Base-by-base conservation (phyloP, 306 rosid genomes). In the Ormosia semicastrata region DNA sequence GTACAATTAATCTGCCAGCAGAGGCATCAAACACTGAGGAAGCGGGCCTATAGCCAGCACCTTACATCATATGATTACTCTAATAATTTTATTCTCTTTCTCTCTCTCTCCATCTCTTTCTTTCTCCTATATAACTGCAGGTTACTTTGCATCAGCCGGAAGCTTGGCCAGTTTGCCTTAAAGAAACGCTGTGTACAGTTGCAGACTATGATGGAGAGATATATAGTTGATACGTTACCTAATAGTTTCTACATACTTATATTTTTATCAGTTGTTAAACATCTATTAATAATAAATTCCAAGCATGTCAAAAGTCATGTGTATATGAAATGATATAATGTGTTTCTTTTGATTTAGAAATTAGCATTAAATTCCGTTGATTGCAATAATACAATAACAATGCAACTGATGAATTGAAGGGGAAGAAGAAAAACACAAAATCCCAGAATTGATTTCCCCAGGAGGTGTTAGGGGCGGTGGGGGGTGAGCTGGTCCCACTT, bases 1-100 rank as follows among this genome's bases (percentile, higher is more conserved):
- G 86, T 81, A 84, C 88, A 84, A 81, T 81, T 77, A 86, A 82
- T 82, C 89, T 82, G 86, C 59, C 86, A 73, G 49, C 81, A 85
- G 81, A 77, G 81, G 82, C 86, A 86, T 78, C 86, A 86, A 86
- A 86, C 79, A 86, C 86, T 72, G 86, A 82, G 83, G 86, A 69
- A 80, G 44, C 58, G 81, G 83, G 81, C 81, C 89, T 70, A 79
- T 70, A 79, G 77, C 86, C 64, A 68, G 12, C 87, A 66, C 81
- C 81, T 87, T 80, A 66, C 87, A 87, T 87, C 90, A 81, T 84
- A 87, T 81, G 77, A 84, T 77, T 77, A 84, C 83, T 81, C 71
- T 73, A 73, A 52, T 65, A 43, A 80, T 70, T 80, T 60, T 56
- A 41, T 73, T 80, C 75, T 17, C 47, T 59, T 39, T 15, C 18